A percentile compares a stretch with the other conserved stretches of the same genome.
These are phyloP conservation scores for Yamadazyma olivae DNA, from an alignment of 805 yeast genomes.

Conservation along the genomic window DNA sequence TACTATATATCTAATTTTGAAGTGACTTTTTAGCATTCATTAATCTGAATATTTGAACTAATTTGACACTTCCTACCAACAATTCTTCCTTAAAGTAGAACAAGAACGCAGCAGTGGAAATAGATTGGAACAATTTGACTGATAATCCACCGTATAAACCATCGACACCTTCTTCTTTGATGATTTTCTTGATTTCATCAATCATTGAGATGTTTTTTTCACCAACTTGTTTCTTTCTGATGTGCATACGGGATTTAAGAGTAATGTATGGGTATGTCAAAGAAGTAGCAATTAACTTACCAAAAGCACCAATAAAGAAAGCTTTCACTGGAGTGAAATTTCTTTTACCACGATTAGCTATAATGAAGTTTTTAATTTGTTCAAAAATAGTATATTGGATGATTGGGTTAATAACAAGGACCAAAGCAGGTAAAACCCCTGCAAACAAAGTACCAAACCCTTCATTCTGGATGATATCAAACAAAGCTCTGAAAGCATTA, in stretches of 20 bases:
- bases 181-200: constrained; percentile 54
- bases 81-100: constrained; percentile 90
- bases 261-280: constrained; percentile 92
- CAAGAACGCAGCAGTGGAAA: constrained; percentile 83
- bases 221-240: constrained; percentile 41
- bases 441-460: constrained; percentile 74
- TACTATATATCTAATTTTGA: neutral
- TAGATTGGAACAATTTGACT: constrained; percentile 79
- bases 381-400: constrained; percentile 91
- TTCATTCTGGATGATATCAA: constrained; percentile 64
- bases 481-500: constrained; percentile 54
- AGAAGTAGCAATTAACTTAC: constrained; percentile 85
- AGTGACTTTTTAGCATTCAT: neutral
- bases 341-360: constrained; percentile 47
- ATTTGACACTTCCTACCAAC: constrained; percentile 52
- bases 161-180: constrained; percentile 65
- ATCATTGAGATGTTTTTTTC: constrained; percentile 26
- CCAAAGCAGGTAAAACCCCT: constrained; percentile 85
- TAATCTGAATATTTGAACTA: constrained; percentile 44
- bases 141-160: constrained; percentile 81
- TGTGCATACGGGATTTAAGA: constrained; percentile 83
- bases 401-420: constrained; percentile 83
- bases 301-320: constrained; percentile 82
- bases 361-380: constrained; percentile 68
- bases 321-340: constrained; percentile 72